Conservation (phyloP, 805 yeast genomes). For the Phaffomyces antillensis region DNA sequence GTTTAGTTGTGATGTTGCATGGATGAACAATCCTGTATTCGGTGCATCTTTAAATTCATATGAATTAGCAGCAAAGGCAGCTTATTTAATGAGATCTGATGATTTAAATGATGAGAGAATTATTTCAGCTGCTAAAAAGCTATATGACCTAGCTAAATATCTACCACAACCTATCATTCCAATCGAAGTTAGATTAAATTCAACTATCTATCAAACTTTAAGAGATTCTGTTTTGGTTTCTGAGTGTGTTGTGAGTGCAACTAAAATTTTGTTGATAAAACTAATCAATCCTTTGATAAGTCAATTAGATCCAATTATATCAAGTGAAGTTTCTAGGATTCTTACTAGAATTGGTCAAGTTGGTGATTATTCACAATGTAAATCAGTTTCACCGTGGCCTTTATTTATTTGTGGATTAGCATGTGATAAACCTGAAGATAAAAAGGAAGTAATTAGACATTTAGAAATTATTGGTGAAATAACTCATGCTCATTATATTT, state of each 20-base stretch:
- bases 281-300: conserved; percentile 5
- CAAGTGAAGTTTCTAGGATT: conserved; percentile 5
- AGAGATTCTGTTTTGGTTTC: conserved; percentile 14
- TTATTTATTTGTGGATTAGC: conserved; percentile 13
- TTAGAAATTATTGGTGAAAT: no score
- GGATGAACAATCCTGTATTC: conserved; percentile 37
- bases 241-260: conserved; percentile 15
- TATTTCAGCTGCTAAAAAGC: conserved; percentile 6
- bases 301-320: conserved; percentile 6
- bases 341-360: conserved; percentile 1
- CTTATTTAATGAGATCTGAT: conserved; percentile 21
- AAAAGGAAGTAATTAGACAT: no score
- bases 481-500: conserved; percentile 4
- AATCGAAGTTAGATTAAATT: conserved; percentile 7
- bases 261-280: conserved; percentile 15
- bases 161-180: conserved; percentile 18
- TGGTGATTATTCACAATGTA: conserved; percentile 3
- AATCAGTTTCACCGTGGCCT: conserved; percentile 13
- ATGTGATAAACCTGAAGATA: no score
- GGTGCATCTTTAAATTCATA: conserved; percentile 32
- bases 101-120: conserved; percentile 8
- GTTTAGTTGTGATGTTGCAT: conserved; percentile 29
- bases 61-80: conserved; percentile 30
- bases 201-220: conserved; percentile 8
- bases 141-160: conserved; percentile 14